Base-by-base conservation (phyloP, 2,329 filamentous ascomycete genomes). In the Epichloe sp. region DNA sequence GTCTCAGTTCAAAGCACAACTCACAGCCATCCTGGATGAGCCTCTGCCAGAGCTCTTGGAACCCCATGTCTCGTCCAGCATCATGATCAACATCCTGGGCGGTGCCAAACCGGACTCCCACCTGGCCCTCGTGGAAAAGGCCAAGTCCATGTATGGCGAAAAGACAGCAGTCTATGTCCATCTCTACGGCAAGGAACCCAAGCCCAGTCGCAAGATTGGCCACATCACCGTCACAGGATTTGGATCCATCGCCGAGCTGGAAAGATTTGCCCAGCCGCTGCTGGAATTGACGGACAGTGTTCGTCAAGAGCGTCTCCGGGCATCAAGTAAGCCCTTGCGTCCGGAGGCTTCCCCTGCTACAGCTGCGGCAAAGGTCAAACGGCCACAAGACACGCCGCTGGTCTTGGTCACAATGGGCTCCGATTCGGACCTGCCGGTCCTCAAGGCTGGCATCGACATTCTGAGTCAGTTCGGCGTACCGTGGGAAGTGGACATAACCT, bases 1-100 rank as follows among this genome's bases (percentile, higher is more conserved):
- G 56, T 95, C 89, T 0, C 93, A 98, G 68, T 98, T 88, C 68
- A 88, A 93, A 65, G 86, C 88, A 2, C 90, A 98, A 63, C 79
- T 97, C 10, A 80, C 84, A 53, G 82, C 91, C 2, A 91, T 98
- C 55, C 78, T 95, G 38, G 87, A 74, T 52, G 49, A 67, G 72
- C 54, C 73, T 84, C 19, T 78, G 77, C 1, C 74, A 77, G 23
- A 75, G 41, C 68, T 73, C 37, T 71, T 88, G 14, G 67, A 73
- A 63, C 82, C 78, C 49, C 77, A 72, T 61, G 86, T 70, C 65
- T 75, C 63, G 60, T 78, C 70, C 55, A 77, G 74, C 61, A 90
- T 87, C 59, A 91, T 91, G 86, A 74, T 90, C 58, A 90, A 90
- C 65, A 85, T 90, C 52, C 75, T 90, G 0, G 86, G 86, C 19